These are phyloP conservation scores for Erucastrum elatum DNA, from an alignment of 345 rosid species.

Conservation along the genomic window DNA sequence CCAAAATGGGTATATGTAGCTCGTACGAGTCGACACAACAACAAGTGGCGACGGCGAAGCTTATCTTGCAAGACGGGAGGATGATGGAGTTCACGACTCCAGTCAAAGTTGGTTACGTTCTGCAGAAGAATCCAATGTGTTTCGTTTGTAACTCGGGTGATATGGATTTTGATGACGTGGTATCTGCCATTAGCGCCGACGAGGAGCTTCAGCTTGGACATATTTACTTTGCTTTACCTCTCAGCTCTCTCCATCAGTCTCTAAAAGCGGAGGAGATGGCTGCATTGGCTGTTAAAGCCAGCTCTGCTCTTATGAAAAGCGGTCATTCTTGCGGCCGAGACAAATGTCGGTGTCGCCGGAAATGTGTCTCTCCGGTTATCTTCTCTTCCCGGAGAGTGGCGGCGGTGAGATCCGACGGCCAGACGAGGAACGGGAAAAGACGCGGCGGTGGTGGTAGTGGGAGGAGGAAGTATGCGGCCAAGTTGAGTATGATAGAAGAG, in stretches of 20 bases:
- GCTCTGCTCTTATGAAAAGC: conserved; percentile 59
- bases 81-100: conserved; percentile 75
- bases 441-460: conserved; percentile 38
- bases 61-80: conserved; percentile 71
- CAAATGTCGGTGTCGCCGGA: conserved; percentile 51
- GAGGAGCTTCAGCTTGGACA: conserved; percentile 84
- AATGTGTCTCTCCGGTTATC: conserved; percentile 38
- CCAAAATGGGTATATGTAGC: conserved; percentile 74
- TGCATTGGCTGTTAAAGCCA: conserved; percentile 97
- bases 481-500: conserved; percentile 73
- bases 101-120: conserved; percentile 62
- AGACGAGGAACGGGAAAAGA: conserved; percentile 14
- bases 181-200: conserved; percentile 54
- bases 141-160: conserved; percentile 93
- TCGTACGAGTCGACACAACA: conserved; percentile 62
- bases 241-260: conserved; percentile 54
- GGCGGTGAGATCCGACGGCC: not conserved
- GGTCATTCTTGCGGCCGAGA: conserved; percentile 38
- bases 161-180: conserved; percentile 84
- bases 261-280: conserved; percentile 89
- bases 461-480: conserved; percentile 50
- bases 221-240: conserved; percentile 78
- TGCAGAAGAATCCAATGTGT: conserved; percentile 52
- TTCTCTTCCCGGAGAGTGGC: conserved; percentile 35
- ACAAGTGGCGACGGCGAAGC: conserved; percentile 66